Evolutionary conservation across 2,329 filamentous ascomycete species (phyloP).

Genomic region (Diplodia intermedia): DNA sequence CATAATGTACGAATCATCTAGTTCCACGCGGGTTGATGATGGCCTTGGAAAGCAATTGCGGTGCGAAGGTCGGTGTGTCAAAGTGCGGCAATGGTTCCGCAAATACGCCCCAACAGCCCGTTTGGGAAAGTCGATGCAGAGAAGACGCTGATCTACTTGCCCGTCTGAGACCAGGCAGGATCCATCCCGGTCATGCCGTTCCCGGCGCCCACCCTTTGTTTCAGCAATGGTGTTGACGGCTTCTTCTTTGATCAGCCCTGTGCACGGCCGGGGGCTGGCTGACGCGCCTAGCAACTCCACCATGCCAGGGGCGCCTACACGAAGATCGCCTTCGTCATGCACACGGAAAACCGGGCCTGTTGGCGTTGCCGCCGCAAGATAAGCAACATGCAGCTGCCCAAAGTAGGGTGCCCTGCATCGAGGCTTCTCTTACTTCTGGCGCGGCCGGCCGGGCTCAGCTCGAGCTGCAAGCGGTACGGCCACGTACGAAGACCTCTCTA

Average conservation of each 20-base stretch:
- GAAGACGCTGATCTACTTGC: constrained; percentile 23
- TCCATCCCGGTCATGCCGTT: constrained; percentile 16
- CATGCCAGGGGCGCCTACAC: constrained; percentile 11
- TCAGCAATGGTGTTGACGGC: neutral
- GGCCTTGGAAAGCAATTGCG: neutral
- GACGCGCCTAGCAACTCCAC: constrained; percentile 9
- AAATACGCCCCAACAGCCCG: constrained; percentile 5
- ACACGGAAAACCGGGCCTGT: constrained; percentile 1
- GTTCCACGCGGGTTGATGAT: neutral
- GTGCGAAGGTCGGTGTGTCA: neutral
- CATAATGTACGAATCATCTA: neutral
- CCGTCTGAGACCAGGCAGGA: constrained; percentile 16
- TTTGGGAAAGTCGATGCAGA: constrained; percentile 22
- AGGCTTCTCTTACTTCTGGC: neutral
- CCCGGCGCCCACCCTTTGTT: neutral
- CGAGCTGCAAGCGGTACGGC: neutral
- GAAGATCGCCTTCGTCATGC: constrained; percentile 13
- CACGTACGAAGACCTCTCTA: neutral
- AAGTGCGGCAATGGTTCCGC: constrained; percentile 3
- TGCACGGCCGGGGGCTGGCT: constrained; percentile 13
- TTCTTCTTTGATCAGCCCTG: neutral
- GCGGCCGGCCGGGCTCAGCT: neutral
- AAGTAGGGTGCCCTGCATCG: neutral
- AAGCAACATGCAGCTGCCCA: neutral
- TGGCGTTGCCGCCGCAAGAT: neutral